Evolutionary conservation across 2,329 filamentous ascomycete genomes (phyloP).

Genomic region (Aspergillus fructus): DNA sequence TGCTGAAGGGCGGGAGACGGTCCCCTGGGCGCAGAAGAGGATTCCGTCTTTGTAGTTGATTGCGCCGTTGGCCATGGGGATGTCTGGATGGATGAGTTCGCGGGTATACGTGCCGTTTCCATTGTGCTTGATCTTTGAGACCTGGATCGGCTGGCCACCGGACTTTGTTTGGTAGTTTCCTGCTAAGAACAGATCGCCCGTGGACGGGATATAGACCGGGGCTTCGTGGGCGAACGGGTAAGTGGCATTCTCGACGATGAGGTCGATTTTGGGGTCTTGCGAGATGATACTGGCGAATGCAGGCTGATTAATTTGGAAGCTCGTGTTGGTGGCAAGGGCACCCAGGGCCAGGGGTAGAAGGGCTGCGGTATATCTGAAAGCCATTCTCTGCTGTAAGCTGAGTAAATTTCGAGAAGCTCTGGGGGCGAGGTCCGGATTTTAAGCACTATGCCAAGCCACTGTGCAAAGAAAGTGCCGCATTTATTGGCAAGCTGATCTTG

Average conservation of each 20-base stretch:
- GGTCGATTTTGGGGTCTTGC: constrained; percentile 24
- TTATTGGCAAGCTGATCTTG: too few species aligned
- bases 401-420: too few species aligned
- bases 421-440: too few species aligned
- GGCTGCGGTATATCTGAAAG: too few species aligned
- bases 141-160: constrained; percentile 23
- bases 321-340: background rate
- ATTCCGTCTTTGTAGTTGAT: constrained; percentile 47
- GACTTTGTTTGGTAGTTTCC: constrained; percentile 28
- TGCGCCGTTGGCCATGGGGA: constrained; percentile 52
- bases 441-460: too few species aligned
- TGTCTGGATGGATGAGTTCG: constrained; percentile 16
- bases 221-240: constrained; percentile 55
- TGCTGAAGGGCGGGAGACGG: constrained; percentile 8
- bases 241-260: constrained; percentile 36
- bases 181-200: constrained; percentile 38
- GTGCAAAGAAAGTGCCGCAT: too few species aligned
- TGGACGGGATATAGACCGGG: constrained; percentile 34
- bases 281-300: background rate
- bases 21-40: constrained; percentile 46
- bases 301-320: background rate
- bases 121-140: constrained; percentile 18
- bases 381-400: too few species aligned
- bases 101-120: background rate
- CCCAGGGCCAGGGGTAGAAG: background rate